These are phyloP conservation scores for Akanthomyces dipterigenus DNA, from an alignment of 2,329 filamentous ascomycete species.

Conservation along the genomic window DNA sequence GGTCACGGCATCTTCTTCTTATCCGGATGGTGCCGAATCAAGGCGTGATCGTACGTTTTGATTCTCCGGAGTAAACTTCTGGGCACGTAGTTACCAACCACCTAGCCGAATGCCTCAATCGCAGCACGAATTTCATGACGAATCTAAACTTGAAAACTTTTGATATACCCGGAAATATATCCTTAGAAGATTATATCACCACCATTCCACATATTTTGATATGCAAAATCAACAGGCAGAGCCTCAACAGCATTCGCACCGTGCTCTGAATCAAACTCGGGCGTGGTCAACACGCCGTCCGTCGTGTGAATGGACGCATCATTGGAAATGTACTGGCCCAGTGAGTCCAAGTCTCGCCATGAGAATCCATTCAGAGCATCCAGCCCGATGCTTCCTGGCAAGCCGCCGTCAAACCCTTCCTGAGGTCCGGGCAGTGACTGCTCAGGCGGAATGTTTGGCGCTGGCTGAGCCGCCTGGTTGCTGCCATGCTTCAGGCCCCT, in stretches of 20 bases:
- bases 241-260: conserved; percentile 11
- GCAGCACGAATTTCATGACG: background rate
- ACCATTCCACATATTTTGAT: conserved; percentile 12
- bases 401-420: conserved; percentile 12
- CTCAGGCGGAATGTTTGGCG: conserved; percentile 23
- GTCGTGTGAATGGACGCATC: conserved; percentile 18
- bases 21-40: background rate
- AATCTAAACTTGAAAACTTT: background rate
- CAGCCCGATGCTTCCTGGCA: conserved; percentile 29
- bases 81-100: background rate
- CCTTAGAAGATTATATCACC: conserved; percentile 13
- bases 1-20: too few species aligned
- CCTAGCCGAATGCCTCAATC: background rate
- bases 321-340: conserved; percentile 44
- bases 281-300: conserved; percentile 21
- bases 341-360: conserved; percentile 54
- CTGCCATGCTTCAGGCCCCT: conserved; percentile 13
- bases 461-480: conserved; percentile 17
- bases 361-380: conserved; percentile 50
- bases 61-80: background rate
- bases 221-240: conserved; percentile 11
- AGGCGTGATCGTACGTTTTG: background rate
- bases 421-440: conserved; percentile 7
- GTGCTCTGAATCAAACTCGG: conserved; percentile 22
- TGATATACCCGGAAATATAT: background rate